Evolutionary conservation across 192 early-diverging fungal species (phyloP).

Genomic region (Coemansia sp.): DNA sequence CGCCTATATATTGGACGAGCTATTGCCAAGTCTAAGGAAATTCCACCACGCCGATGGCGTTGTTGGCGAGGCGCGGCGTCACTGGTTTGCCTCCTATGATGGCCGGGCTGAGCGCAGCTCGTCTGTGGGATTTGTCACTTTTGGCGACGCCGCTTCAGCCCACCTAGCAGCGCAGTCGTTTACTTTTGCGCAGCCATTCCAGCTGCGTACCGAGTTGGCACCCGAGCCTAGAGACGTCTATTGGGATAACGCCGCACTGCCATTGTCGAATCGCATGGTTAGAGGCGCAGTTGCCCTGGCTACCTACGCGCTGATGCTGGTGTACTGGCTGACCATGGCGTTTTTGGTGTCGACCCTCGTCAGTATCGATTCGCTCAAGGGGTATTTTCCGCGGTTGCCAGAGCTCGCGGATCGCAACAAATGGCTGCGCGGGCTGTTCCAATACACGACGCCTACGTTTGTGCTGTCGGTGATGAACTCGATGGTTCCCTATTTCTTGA

Average conservation of each 20-base stretch:
- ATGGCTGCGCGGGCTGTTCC: conserved; percentile 43
- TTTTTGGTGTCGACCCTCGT: conserved; percentile 63
- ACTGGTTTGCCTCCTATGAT: conserved; percentile 43
- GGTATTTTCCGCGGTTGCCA: conserved; percentile 58
- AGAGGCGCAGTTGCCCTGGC: conserved; percentile 37
- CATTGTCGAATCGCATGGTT: conserved; percentile 16
- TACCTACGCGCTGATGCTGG: conserved; percentile 56
- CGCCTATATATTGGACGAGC: conserved; percentile 39
- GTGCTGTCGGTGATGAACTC: conserved; percentile 49
- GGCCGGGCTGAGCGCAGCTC: conserved; percentile 39
- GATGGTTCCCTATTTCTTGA: conserved; percentile 35
- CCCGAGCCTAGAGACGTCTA: conserved; percentile 50
- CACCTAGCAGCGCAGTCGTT: conserved; percentile 51
- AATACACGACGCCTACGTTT: conserved; percentile 41
- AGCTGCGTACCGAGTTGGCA: conserved; percentile 42
- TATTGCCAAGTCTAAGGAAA: conserved; percentile 53
- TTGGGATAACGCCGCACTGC: conserved; percentile 45
- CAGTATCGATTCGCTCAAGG: conserved; percentile 41
- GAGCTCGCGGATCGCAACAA: conserved; percentile 38
- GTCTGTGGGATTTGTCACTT: conserved; percentile 47
- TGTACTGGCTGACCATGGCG: conserved; percentile 75
- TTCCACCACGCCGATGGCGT: conserved; percentile 63
- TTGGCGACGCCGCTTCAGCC: conserved; percentile 33
- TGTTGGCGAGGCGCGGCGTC: conserved; percentile 40
- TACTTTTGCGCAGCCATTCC: conserved; percentile 43